phyloP scores from a whole-genome alignment of 441 rosid species.

The Omphalea diandra region DNA sequence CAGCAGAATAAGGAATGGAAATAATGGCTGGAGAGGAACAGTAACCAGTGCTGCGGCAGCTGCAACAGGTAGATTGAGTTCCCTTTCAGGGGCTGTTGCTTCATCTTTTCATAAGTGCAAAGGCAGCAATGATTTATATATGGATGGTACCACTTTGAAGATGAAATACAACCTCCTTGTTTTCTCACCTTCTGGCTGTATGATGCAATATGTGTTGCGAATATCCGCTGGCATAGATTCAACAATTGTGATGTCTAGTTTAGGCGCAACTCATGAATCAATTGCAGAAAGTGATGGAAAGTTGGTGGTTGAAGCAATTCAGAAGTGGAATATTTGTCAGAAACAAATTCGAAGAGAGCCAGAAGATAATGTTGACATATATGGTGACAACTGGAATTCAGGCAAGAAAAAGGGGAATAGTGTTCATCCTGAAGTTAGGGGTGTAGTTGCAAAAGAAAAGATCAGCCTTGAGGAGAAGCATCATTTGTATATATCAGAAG shows the following conservation, averaged over 20 bases:
- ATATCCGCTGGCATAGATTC: slow-evolving; percentile 39
- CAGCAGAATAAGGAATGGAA: slow-evolving; percentile 77
- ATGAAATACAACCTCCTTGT: slow-evolving; percentile 65
- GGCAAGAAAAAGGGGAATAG: slow-evolving; percentile 43
- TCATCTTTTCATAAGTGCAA: slow-evolving; percentile 63
- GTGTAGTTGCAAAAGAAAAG: slow-evolving; percentile 30
- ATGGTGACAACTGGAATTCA: slow-evolving; percentile 66
- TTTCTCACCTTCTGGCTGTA: slow-evolving; percentile 73
- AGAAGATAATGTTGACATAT: slow-evolving; percentile 72
- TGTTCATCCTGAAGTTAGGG: slow-evolving; percentile 32
- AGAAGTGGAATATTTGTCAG: slow-evolving; percentile 81
- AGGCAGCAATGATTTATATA: slow-evolving; percentile 35
- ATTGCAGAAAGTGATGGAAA: slow-evolving; percentile 61
- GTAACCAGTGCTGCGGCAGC: slow-evolving; percentile 81
- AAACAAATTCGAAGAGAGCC: slow-evolving; percentile 69
- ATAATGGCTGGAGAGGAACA: slow-evolving; percentile 74
- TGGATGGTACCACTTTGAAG: slow-evolving; percentile 34
- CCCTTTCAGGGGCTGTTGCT: slow-evolving; percentile 69
- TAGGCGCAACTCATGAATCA: slow-evolving; percentile 43
- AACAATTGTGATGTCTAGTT: slow-evolving; percentile 28
- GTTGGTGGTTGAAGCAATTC: slow-evolving; percentile 64
- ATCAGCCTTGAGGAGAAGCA: slow-evolving; percentile 47
- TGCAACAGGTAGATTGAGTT: slow-evolving; percentile 71
- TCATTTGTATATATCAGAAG: slow-evolving; percentile 74
- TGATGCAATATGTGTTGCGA: slow-evolving; percentile 69